A percentile compares a stretch with the other conserved stretches of the same genome.
Evolutionary conservation across 371 early-diverging fungal genomes (phyloP).

Genomic region (Quaeritorhiza haematococci): DNA sequence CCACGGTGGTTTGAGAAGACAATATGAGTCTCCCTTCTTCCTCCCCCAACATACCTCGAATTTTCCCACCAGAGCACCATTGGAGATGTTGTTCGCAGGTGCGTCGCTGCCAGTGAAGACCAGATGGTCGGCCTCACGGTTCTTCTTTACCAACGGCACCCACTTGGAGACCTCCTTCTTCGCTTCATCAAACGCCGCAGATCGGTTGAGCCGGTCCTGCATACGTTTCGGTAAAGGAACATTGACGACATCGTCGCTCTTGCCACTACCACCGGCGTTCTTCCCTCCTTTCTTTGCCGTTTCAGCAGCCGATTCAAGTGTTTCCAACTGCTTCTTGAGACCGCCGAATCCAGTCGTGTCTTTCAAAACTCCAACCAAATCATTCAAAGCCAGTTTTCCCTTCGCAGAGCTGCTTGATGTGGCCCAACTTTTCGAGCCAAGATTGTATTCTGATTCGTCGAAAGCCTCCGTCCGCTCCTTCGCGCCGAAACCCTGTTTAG

Average conservation of each 20-base stretch:
- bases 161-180: constrained; percentile 81
- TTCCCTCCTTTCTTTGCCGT: constrained; percentile 32
- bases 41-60: constrained; percentile 37
- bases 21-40: background rate
- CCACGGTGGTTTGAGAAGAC: too few species aligned
- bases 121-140: constrained; percentile 81
- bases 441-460: constrained; percentile 73
- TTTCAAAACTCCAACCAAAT: constrained; percentile 63
- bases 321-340: constrained; percentile 58
- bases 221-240: constrained; percentile 80
- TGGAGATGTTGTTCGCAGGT: constrained; percentile 37
- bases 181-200: constrained; percentile 74
- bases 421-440: constrained; percentile 19
- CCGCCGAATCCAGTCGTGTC: constrained; percentile 54
- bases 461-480: constrained; percentile 64
- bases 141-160: constrained; percentile 73
- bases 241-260: constrained; percentile 50
- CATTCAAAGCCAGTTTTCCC: constrained; percentile 66
- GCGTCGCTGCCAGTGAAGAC: constrained; percentile 61
- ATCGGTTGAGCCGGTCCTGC: constrained; percentile 78
- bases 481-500: constrained; percentile 43
- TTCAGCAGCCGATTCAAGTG: constrained; percentile 48
- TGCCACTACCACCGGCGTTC: constrained; percentile 18
- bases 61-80: constrained; percentile 52
- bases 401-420: constrained; percentile 5